Conservation (phyloP, 2,329 filamentous ascomycete species). For the Colletotrichum karsti region DNA sequence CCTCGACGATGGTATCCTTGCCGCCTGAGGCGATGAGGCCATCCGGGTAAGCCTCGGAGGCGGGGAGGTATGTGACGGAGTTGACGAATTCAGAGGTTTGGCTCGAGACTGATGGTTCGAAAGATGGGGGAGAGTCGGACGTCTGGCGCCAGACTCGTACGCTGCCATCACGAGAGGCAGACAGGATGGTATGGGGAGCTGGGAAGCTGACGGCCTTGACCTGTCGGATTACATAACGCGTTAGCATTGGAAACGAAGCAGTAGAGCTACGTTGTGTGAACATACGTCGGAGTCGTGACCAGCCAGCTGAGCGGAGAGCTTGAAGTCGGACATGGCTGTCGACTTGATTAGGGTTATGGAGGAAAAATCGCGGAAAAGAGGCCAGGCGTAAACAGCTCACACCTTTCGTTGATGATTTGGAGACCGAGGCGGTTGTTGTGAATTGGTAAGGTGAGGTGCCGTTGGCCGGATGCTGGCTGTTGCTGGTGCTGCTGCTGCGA, state of each 20-base stretch:
- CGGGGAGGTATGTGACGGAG: slow-evolving; percentile 78
- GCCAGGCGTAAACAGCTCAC: slow-evolving; percentile 1
- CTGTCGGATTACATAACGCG: slow-evolving; percentile 53
- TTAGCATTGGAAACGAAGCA: slow-evolving; percentile 5
- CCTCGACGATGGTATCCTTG: slow-evolving; percentile 92
- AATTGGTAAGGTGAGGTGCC: neutral
- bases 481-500: neutral
- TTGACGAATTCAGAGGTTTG: slow-evolving; percentile 91
- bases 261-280: slow-evolving; percentile 1
- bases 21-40: slow-evolving; percentile 89
- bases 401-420: neutral
- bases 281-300: slow-evolving; percentile 95
- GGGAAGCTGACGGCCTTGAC: slow-evolving; percentile 89
- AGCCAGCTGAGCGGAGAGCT: slow-evolving; percentile 87
- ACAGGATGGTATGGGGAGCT: slow-evolving; percentile 75
- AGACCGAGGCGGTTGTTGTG: neutral
- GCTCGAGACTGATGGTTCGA: slow-evolving; percentile 80
- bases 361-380: neutral
- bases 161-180: slow-evolving; percentile 90
- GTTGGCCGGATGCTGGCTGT: neutral
- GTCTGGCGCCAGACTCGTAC: slow-evolving; percentile 85
- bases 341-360: neutral
- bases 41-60: slow-evolving; percentile 73
- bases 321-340: slow-evolving; percentile 79
- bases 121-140: slow-evolving; percentile 72